These are phyloP conservation scores for Verticillium zaregamsianum DNA, from an alignment of 2,329 filamentous ascomycete species.

Conservation along the genomic window DNA sequence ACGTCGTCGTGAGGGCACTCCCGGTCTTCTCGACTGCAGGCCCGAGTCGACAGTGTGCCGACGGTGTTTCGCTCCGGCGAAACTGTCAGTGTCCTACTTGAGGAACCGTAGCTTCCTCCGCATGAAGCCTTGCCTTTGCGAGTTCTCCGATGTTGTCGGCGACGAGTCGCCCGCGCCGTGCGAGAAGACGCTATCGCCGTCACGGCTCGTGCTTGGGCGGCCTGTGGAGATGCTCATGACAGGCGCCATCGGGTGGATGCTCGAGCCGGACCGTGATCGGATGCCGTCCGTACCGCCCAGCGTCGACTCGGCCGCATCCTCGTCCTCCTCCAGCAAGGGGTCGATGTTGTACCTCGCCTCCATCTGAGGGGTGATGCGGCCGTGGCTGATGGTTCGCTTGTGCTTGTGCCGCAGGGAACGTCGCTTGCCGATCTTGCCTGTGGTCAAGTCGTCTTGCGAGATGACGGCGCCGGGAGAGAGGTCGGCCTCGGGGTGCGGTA, in stretches of 20 bases:
- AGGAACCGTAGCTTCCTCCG: slow-evolving; percentile 3
- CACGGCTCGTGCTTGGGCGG: slow-evolving; percentile 21
- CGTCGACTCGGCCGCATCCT: slow-evolving; percentile 8
- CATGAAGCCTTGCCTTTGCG: not conserved
- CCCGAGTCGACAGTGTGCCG: not conserved
- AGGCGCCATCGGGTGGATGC: slow-evolving; percentile 8
- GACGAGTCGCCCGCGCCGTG: slow-evolving; percentile 17
- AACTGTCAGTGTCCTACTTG: slow-evolving; percentile 6
- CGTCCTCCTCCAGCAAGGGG: slow-evolving; percentile 17
- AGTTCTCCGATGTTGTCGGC: slow-evolving; percentile 6
- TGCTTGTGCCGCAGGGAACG: slow-evolving; percentile 43
- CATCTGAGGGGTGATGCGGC: slow-evolving; percentile 34
- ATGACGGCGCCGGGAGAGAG: slow-evolving; percentile 53
- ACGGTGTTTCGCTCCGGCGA: not conserved
- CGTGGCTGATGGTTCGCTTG: slow-evolving; percentile 42
- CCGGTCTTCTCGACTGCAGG: not conserved
- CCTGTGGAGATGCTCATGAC: slow-evolving; percentile 8
- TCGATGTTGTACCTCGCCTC: slow-evolving; percentile 27
- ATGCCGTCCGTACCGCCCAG: not conserved
- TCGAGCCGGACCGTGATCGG: slow-evolving; percentile 6
- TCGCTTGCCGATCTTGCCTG: slow-evolving; percentile 35
- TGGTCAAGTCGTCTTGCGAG: slow-evolving; percentile 47
- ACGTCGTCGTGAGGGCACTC: slow-evolving; percentile 3
- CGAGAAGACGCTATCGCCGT: slow-evolving; percentile 33
- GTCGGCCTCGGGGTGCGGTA: slow-evolving; percentile 59